phyloP scores from a whole-genome alignment of 2,329 filamentous ascomycete species.

The Teratosphaeriaceae sp. region DNA sequence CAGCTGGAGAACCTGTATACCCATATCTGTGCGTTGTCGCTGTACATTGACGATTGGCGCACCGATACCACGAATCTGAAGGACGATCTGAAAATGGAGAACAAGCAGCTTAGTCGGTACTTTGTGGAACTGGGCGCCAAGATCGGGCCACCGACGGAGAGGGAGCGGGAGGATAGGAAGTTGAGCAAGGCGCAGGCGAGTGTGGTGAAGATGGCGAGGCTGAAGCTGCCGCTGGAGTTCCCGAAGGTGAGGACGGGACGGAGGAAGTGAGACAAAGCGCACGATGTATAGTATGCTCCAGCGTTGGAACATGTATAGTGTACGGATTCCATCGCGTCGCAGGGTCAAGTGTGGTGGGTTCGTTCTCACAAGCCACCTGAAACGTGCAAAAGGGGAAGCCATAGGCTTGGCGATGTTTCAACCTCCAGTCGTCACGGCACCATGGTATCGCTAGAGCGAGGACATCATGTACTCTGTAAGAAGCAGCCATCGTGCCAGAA shows the following conservation, averaged over 20 bases:
- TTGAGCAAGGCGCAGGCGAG: conserved; percentile 55
- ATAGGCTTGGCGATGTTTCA: no score
- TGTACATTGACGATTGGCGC: conserved; percentile 66
- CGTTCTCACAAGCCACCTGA: no score
- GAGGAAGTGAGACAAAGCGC: conserved; percentile 14
- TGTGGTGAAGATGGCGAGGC: conserved; percentile 59
- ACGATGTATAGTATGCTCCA: no score
- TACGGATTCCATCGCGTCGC: no score
- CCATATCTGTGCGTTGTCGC: conserved; percentile 63
- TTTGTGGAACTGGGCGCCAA: conserved; percentile 70
- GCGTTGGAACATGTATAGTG: no score
- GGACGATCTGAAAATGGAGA: conserved; percentile 65
- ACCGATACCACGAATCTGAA: conserved; percentile 64
- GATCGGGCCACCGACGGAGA: conserved; percentile 43
- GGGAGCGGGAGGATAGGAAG: conserved; percentile 41
- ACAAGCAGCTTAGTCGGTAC: conserved; percentile 62
- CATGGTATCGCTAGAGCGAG: no score
- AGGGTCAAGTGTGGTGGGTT: no score
- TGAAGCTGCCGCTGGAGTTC: conserved; percentile 75
- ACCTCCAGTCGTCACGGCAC: no score
- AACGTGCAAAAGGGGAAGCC: no score
- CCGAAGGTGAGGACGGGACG: conserved; percentile 50
- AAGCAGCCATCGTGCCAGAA: no score
- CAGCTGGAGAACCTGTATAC: conserved; percentile 66
- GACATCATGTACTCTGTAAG: no score